Base-by-base conservation (phyloP, 805 yeast genomes). In the Scheffersomyces coipomensis region DNA sequence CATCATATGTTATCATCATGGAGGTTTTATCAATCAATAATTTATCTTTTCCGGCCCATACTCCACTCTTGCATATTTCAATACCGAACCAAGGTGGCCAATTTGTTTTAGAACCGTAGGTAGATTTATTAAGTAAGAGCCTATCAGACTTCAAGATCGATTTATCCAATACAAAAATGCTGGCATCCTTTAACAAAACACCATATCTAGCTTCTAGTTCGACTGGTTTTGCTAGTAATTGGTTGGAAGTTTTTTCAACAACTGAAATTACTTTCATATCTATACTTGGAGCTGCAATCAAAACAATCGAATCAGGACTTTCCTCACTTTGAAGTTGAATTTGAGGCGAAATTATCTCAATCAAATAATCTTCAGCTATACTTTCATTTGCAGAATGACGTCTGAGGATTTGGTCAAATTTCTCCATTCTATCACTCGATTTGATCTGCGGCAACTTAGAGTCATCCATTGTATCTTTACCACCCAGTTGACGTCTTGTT, bases 61-160 rank as follows among this genome's bases (percentile, higher is more conserved):
- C 51, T 0, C 73, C 68, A 22, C 55, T 54, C 37, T 52, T 56
- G 45, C 86, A 79, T 17, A 82, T 67, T 51, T 88, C 95, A 34
- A 78, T 56, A 1, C 90, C 88, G 24, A 89, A 58, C 88, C 96
- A 90, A 0, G 96, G 95, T 2, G 97, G 97, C 97, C 97, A 90
- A 15, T 66, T 65, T 10, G 44, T 33, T 7, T 52, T 58, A 2
- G 85, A 75, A 1, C 96, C 93, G 60, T 88, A 89, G 2, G 76
- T 64, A 10, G 62, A 60, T 10, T 65, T 60, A 4, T 71, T 62
- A 8, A 27, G 18, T 27, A 27, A n/a, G 10, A 27, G 30, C 18
- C 18, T 27, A 6, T 27, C 30, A 13, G 30, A 27, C 10, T 27
- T 27, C 15, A 27, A 15, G 4, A 13, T 15, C 11, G 68, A n/a